A percentile compares a stretch with the other conserved stretches of the same genome.
Conservation (phyloP, 2,329 filamentous ascomycete genomes). For the Purpureocillium takamizusanense region DNA sequence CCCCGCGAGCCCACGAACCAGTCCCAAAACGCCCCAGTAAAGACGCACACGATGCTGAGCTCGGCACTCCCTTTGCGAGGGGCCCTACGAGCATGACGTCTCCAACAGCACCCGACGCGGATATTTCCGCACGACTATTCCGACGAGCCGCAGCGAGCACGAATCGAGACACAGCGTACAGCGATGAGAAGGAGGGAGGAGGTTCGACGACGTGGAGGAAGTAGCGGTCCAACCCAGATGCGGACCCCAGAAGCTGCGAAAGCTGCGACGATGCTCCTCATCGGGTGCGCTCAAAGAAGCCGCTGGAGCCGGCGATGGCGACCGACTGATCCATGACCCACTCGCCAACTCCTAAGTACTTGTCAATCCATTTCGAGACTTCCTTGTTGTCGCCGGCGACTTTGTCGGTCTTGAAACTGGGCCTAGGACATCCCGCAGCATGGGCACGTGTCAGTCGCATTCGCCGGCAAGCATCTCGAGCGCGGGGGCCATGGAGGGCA, state of each 20-base stretch:
- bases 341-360: slow-evolving; percentile 89
- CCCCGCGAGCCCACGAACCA: too few relatives aligned
- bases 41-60: too few relatives aligned
- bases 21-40: too few relatives aligned
- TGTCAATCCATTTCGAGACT: slow-evolving; percentile 80
- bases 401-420: slow-evolving; percentile 81
- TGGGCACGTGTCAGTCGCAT: slow-evolving; percentile 17
- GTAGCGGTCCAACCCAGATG: too few relatives aligned
- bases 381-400: slow-evolving; percentile 73
- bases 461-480: neutral
- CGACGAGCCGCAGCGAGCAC: too few relatives aligned
- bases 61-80: too few relatives aligned
- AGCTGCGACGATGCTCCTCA: too few relatives aligned
- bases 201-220: neutral
- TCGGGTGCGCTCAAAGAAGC: slow-evolving; percentile 85
- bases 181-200: neutral
- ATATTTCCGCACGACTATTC: too few relatives aligned
- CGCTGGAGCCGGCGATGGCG: slow-evolving; percentile 77
- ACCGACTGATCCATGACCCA: slow-evolving; percentile 98
- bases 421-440: slow-evolving; percentile 34
- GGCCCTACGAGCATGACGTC: too few relatives aligned
- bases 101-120: neutral
- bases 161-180: neutral
- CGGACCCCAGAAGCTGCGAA: neutral
- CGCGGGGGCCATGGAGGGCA: too few relatives aligned